Conservation (phyloP, 2,329 filamentous ascomycete species). For the Cordyceps tenuipes region DNA sequence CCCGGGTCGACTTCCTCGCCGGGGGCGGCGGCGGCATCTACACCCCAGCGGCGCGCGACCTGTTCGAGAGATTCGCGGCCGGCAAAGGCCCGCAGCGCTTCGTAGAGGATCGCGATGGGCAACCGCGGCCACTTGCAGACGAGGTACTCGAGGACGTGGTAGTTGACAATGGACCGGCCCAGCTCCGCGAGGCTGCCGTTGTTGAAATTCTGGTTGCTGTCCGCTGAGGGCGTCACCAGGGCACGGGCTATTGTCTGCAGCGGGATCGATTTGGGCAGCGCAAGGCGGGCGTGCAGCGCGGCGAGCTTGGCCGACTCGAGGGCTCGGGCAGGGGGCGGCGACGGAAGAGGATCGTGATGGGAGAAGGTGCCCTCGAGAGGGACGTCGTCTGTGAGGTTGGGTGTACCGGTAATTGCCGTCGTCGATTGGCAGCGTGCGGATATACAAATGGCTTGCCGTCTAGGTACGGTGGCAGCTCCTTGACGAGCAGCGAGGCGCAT, state of each 20-base stretch:
- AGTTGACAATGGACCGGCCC: slow-evolving; percentile 74
- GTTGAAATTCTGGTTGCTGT: slow-evolving; percentile 73
- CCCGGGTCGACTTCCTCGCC: slow-evolving; percentile 89
- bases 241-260: slow-evolving; percentile 78
- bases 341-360: slow-evolving; percentile 45
- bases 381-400: slow-evolving; percentile 17
- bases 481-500: slow-evolving; percentile 28
- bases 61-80: slow-evolving; percentile 66
- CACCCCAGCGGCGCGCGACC: slow-evolving; percentile 80
- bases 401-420: slow-evolving; percentile 16
- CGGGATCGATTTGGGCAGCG: slow-evolving; percentile 72
- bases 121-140: slow-evolving; percentile 85
- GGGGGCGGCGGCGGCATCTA: slow-evolving; percentile 78
- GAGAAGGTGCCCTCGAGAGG: slow-evolving; percentile 14
- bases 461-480: slow-evolving; percentile 17
- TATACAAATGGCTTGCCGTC: slow-evolving; percentile 19
- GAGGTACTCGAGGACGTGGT: slow-evolving; percentile 83
- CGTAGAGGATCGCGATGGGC: slow-evolving; percentile 79
- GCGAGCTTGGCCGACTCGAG: slow-evolving; percentile 77
- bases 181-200: slow-evolving; percentile 76
- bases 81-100: slow-evolving; percentile 75
- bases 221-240: slow-evolving; percentile 78
- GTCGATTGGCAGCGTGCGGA: slow-evolving; percentile 27
- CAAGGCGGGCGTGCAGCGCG: slow-evolving; percentile 82
- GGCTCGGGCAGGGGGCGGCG: slow-evolving; percentile 61